These are phyloP conservation scores for Penicillium paneum DNA, from an alignment of 2,329 filamentous ascomycete genomes.

Conservation along the genomic window DNA sequence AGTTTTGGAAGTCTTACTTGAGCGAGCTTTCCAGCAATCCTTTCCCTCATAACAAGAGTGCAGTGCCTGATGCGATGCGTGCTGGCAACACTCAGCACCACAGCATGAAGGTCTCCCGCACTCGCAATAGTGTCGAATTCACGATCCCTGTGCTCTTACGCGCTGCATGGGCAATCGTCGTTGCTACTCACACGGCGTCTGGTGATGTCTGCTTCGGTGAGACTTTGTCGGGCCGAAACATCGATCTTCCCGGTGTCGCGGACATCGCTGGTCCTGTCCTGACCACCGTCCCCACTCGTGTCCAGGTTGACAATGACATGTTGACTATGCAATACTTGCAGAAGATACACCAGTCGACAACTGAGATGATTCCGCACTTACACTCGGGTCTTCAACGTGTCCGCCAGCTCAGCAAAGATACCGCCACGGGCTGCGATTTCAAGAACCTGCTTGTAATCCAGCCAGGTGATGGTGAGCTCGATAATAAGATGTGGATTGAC, in stretches of 20 bases:
- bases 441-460: constrained; percentile 49
- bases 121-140: constrained; percentile 20
- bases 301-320: constrained; percentile 39
- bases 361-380: constrained; percentile 61
- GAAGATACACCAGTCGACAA: constrained; percentile 55
- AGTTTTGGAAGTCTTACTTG: constrained; percentile 34
- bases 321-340: constrained; percentile 52
- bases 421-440: constrained; percentile 46
- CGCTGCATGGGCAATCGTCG: constrained; percentile 51
- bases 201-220: constrained; percentile 55
- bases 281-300: constrained; percentile 38
- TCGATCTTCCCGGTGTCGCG: constrained; percentile 49
- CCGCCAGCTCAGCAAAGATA: constrained; percentile 52
- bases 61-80: constrained; percentile 19
- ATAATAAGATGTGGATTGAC: constrained; percentile 29
- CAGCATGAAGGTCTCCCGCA: constrained; percentile 23
- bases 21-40: constrained; percentile 24
- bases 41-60: constrained; percentile 30
- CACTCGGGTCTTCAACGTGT: constrained; percentile 57
- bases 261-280: constrained; percentile 47
- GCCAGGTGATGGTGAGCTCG: constrained; percentile 23
- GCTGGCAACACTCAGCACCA: constrained; percentile 27
- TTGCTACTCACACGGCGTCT: constrained; percentile 48
- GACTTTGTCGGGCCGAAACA: constrained; percentile 53
- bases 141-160: constrained; percentile 53